A percentile compares a stretch with the other conserved stretches of the same genome.
These are phyloP conservation scores for Solanum hybrid DNA, from an alignment of 305 asterid species.

Conservation along the genomic window DNA sequence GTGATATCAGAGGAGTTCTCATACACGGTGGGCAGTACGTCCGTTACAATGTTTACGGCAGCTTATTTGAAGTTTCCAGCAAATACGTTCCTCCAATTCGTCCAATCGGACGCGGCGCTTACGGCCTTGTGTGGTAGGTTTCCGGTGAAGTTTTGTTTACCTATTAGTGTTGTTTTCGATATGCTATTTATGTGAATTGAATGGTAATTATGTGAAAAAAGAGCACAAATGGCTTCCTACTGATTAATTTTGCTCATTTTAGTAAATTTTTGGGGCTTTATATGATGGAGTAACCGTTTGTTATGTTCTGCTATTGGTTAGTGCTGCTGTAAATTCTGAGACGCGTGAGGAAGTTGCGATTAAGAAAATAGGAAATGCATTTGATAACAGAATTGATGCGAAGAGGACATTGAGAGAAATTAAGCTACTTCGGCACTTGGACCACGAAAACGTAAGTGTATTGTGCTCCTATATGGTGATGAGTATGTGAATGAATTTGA, in stretches of 20 bases:
- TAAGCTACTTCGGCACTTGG: conserved; percentile 76
- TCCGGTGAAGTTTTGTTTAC: not conserved
- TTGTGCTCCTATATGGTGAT: not conserved
- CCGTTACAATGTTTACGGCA: conserved; percentile 67
- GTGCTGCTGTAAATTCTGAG: conserved; percentile 66
- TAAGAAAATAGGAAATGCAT: conserved; percentile 79
- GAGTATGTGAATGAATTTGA: not conserved
- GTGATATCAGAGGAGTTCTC: conserved; percentile 33
- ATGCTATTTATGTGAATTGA: not conserved
- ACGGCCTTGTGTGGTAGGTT: conserved; percentile 76
- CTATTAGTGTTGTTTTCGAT: not conserved
- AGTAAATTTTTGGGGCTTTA: not conserved
- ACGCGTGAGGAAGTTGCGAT: conserved; percentile 76
- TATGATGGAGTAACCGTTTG: not conserved
- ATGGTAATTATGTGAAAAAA: not conserved
- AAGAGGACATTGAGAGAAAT: conserved; percentile 84
- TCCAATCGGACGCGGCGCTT: conserved; percentile 89
- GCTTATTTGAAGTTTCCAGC: conserved; percentile 54
- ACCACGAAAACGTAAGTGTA: conserved; percentile 64
- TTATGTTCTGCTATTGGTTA: conserved; percentile 13
- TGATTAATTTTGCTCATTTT: not conserved
- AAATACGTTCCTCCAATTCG: conserved; percentile 78
- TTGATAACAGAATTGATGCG: conserved; percentile 71
- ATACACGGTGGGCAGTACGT: conserved; percentile 65
- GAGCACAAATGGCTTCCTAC: not conserved